A percentile compares a stretch with the other conserved stretches of the same genome.
Evolutionary conservation across 192 early-diverging fungal species (phyloP).

Genomic region (Geranomyces variabilis): DNA sequence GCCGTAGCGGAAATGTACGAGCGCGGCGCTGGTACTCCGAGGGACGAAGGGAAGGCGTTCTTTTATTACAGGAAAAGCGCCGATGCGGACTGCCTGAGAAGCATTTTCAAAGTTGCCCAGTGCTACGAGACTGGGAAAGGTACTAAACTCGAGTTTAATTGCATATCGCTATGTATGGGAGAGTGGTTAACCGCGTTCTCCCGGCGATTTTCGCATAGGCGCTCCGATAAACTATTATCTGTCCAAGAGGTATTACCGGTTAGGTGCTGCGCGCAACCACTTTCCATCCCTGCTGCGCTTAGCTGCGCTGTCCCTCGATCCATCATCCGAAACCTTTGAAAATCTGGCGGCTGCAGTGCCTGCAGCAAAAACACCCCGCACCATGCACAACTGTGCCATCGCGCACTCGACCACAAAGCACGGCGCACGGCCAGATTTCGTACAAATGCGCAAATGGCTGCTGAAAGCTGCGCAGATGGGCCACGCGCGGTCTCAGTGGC

Average conservation of each 20-base stretch:
- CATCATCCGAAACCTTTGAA: slow-evolving; percentile 36
- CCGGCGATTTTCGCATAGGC: slow-evolving; percentile 25
- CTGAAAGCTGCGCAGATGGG: slow-evolving; percentile 33
- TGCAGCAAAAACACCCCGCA: slow-evolving; percentile 27
- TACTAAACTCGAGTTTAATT: too few relatives aligned
- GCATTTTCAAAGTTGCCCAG: slow-evolving; percentile 38
- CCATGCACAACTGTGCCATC: slow-evolving; percentile 36
- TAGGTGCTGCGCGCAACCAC: slow-evolving; percentile 31
- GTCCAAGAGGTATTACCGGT: slow-evolving; percentile 33
- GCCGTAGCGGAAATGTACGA: slow-evolving; percentile 42
- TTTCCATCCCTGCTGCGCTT: slow-evolving; percentile 42
- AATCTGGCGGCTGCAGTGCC: slow-evolving; percentile 30
- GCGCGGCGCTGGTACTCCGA: slow-evolving; percentile 32
- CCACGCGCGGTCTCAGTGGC: slow-evolving; percentile 36
- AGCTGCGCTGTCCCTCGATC: slow-evolving; percentile 34
- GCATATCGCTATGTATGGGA: too few relatives aligned
- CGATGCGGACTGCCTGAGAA: slow-evolving; percentile 20
- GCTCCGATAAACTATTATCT: slow-evolving; percentile 30
- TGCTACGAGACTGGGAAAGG: slow-evolving; percentile 40
- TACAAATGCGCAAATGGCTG: slow-evolving; percentile 36
- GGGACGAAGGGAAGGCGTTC: slow-evolving; percentile 40
- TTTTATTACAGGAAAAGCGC: slow-evolving; percentile 30
- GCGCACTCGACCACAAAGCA: slow-evolving; percentile 38
- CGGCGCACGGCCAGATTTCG: slow-evolving; percentile 22
- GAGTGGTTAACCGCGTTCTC: too few relatives aligned